Base-by-base conservation (phyloP, 164 flowering plant species). In the Vitis rotundifolia region DNA sequence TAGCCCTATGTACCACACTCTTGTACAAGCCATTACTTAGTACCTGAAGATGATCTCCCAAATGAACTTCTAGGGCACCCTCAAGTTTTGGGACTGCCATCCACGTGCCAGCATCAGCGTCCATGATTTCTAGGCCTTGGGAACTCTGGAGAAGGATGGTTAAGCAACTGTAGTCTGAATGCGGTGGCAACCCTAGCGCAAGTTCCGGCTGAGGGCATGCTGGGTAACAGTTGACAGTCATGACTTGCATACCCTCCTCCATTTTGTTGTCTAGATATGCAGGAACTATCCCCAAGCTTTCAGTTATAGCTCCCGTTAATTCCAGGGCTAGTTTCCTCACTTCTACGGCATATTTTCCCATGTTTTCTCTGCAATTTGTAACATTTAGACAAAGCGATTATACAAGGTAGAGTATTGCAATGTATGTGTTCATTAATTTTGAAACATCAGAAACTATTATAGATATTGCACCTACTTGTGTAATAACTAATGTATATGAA, bases 11-110 rank as follows among this genome's bases (percentile, higher is more conserved):
- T n/a, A 80, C 68, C 8, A 84, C 78, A 66, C 88, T 81, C 64
- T 79, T 82, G 79, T 81, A 85, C 49, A 22, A 2, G 2, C 91
- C 88, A 67, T 87, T 87, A 77, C 88, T 86, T 10, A 85, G 71
- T 0, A 85, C 86, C 67, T 88, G 88, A 29, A 85, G 63, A 57
- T 86, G 90, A 56, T 88, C 89, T 0, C 90, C 94, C 0, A 86
- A 67, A 57, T 82, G 81, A 37, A 88, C 89, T 16, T 70, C 74
- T 12, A 87, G 64, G 12, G 81, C 84, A 9, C 87, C 85, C 0
- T 53, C 55, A 10, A 71, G 15, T 0, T 61, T 31, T 0, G 80
- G 88, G 18, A 85, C 85, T 0, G 10, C 2, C n/a, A 15, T 74
- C 88, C 89, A 87, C 0, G 22, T 18, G 10, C 63, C 69, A 9